A percentile compares a stretch with the other conserved stretches of the same genome.
Conservation (phyloP, 345 rosid species). For the Chamaenerion angustifolium region DNA sequence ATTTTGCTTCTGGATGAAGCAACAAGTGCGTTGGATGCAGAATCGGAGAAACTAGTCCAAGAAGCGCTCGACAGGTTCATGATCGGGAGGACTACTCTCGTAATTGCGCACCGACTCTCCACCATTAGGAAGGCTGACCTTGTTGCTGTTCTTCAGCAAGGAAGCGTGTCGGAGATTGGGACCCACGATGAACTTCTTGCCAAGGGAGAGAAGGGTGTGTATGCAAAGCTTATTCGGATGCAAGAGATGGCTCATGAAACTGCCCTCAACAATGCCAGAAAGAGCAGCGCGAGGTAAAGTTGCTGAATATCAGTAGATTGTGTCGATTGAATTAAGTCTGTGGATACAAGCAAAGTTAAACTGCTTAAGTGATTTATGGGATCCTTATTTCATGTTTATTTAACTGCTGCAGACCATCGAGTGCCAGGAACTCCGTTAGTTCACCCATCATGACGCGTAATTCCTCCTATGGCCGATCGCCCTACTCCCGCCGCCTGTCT, state of each 20-base stretch:
- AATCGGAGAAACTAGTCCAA: slow-evolving; percentile 93
- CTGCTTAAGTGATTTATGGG: not conserved
- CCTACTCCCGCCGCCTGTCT: slow-evolving; percentile 83
- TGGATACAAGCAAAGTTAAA: not conserved
- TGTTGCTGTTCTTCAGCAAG: slow-evolving; percentile 93
- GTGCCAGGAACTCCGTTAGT: slow-evolving; percentile 96
- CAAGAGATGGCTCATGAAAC: slow-evolving; percentile 97
- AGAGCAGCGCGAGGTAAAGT: slow-evolving; percentile 88
- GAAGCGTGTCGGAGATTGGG: slow-evolving; percentile 85
- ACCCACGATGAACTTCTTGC: slow-evolving; percentile 79
- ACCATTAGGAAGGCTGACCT: slow-evolving; percentile 96
- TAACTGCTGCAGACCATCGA: slow-evolving; percentile 67
- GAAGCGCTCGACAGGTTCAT: slow-evolving; percentile 95
- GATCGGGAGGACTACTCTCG: slow-evolving; percentile 97
- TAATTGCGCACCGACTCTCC: slow-evolving; percentile 93
- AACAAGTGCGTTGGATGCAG: slow-evolving; percentile 91
- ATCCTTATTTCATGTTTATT: slow-evolving; percentile 3
- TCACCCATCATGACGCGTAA: slow-evolving; percentile 90
- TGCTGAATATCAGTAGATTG: not conserved
- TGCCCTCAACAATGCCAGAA: slow-evolving; percentile 81
- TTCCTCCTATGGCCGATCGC: slow-evolving; percentile 93
- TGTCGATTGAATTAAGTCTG: too few species aligned
- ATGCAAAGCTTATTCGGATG: slow-evolving; percentile 87
- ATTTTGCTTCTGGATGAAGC: slow-evolving; percentile 89
- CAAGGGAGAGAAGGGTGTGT: slow-evolving; percentile 82